Evolutionary conservation across 805 yeast genomes (phyloP), one percentile per base, ranked within the genome.

Genomic region (Peterozyma toletana): DNA sequence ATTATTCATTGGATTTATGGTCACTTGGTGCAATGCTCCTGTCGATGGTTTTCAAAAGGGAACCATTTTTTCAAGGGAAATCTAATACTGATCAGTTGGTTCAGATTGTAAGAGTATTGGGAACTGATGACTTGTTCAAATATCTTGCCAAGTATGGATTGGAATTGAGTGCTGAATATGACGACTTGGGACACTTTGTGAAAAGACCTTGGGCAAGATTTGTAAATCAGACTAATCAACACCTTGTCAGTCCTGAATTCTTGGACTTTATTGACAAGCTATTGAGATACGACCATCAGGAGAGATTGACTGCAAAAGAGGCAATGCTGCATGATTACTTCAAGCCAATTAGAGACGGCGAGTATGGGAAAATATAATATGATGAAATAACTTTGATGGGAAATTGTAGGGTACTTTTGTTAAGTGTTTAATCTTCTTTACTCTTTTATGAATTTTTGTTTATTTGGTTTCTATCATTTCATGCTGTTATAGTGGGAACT

Each of bases 11-110:
- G 45, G 96, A 89, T 61, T 62, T 89, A 54, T 89, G 96, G 96
- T 83, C 95, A 11, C 82, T 77, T 49, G 96, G 96, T 13, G 90
- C 96, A 47, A 87, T 86, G 87, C 67, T 89, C 40, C 96, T 96
- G 9, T 82, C 93, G 11, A 86, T 89, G 62, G 80, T 87, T 31
- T 87, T 88, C 68, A 85, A 83, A 57, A 85, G 81, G 57, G 96
- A 89, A 56, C 96, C 96, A 11, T 86, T 89, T 51, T 89, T 89
- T 75, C 91, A 86, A 60, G 96, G 96, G 16, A 82, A 86, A 49
- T 84, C 95, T 16, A 89, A 89, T 62, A 86, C 89, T 35, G 96
- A 89, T 66, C 96, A 89, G 66, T 68, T 89, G 55, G 95, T 89
- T 18, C 90, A 87, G 62, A 88, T 89, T 49, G 96, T 89, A 11